Conservation (phyloP, 257 asterid species). For the Solanum pinnatisectum region DNA sequence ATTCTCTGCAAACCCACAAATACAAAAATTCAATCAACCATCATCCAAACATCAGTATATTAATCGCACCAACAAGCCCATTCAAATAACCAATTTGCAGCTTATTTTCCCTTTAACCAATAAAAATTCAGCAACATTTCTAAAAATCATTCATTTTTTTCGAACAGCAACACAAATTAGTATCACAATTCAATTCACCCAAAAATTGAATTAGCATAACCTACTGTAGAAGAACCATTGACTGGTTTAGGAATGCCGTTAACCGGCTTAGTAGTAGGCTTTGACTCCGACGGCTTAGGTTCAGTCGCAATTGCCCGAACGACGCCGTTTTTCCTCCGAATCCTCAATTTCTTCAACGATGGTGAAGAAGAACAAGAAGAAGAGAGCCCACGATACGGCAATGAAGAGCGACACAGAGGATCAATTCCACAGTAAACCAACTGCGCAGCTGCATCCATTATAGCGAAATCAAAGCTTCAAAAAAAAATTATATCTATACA, state of each 20-base stretch:
- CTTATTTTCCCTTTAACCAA: not conserved
- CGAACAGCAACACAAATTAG: not conserved
- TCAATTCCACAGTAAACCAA: slow-evolving; percentile 66
- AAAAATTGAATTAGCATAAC: not conserved
- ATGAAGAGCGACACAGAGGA: slow-evolving; percentile 32
- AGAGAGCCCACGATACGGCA: not conserved
- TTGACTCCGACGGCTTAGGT: slow-evolving; percentile 54
- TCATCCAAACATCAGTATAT: not conserved
- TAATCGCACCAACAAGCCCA: not conserved
- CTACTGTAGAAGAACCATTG: slow-evolving; percentile 67
- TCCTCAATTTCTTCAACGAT: not conserved
- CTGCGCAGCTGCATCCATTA: slow-evolving; percentile 93
- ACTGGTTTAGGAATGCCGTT: slow-evolving; percentile 11
- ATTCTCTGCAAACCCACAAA: slow-evolving; percentile 64
- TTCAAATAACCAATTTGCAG: not conserved
- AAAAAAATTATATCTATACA: not conserved
- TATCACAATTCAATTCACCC: not conserved
- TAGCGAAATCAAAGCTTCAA: slow-evolving; percentile 23
- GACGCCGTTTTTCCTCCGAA: slow-evolving; percentile 28
- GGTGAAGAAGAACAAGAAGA: not conserved
- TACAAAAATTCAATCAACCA: not conserved
- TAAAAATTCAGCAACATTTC: not conserved
- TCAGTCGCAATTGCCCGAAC: slow-evolving; percentile 82
- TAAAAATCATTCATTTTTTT: not conserved
- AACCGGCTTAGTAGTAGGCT: slow-evolving; percentile 17